Evolutionary conservation across 2,329 filamentous ascomycete genomes (phyloP), one percentile per base, ranked within the genome.

Genomic region (Macrophomina pseudophaseolina): DNA sequence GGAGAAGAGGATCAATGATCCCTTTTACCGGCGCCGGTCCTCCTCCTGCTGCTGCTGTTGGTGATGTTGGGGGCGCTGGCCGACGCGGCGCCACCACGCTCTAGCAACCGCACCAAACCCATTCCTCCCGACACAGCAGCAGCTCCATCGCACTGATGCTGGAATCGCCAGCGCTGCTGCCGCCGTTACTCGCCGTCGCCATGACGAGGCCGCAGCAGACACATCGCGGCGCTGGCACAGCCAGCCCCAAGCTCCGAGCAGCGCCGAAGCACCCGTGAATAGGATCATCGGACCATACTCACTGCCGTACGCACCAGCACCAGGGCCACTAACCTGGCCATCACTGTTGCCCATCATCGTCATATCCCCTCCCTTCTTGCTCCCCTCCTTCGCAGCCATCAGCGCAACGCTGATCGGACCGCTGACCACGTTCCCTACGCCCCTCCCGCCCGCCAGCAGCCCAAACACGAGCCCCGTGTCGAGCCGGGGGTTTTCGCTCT

Each of bases 361-460:
- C 28, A 16, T 30, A 14, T 32, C 7, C 59, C 30, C n/a, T 63
- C 40, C 42, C 32, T 6, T 18, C 38, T 14, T 58, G 16, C 38
- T 14, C 73, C 74, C 42, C 67, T 70, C 38, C 23, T 9, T 42
- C 56, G 56, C 42, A 16, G 56, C 56, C 44, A 82, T 64, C 54
- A 83, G 67, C 23, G 73, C 77, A 58, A 83, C 82, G 67, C 82
- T 85, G 65, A 85, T 69, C 0, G 84, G 83, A 3, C 84, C 84
- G 67, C 77, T 79, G 3, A 82, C 76, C 5, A 85, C 78, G 71
- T 81, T 82, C 2, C 84, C 84, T 44, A 86, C 77, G 0, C 83
- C 84, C 42, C 82, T 78, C 0, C 83, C 83, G 8, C 78, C 78
- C 18, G 78, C 77, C 62, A 85, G 74, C 6, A 83, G 71, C 0